Base-by-base conservation (phyloP, 2,329 filamentous ascomycete species). In the Colletotrichum sp. region DNA sequence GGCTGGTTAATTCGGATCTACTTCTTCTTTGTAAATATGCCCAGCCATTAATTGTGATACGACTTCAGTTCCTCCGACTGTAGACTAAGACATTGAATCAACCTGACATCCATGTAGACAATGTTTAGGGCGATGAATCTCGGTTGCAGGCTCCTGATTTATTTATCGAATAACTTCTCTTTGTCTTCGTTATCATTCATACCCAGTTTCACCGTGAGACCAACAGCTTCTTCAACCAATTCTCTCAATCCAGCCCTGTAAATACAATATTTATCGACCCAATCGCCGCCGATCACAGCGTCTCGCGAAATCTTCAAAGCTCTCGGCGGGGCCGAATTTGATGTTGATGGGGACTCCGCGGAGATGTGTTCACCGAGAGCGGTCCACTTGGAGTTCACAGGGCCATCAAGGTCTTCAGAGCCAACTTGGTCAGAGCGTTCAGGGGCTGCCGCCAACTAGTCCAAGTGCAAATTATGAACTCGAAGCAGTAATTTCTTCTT, bases 161-260 rank as follows among this genome's bases (percentile, higher is more conserved):
- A 2, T 36, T 36, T 7, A 2, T 8, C 15, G 2, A 8, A 36
- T 36, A 16, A 7, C 1, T 2, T 36, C 0, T 36, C 34, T 36
- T 36, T 1, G 0, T 36, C 34, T 36, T 16, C 34, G 15, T 36
- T 0, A 36, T 16, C 34, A 16, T 16, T 36, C 15, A 36, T 36
- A 16, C 0, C 16, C 15, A 36, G 0, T 16, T 36, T 36, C 34
- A 2, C 34, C 15, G 4, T 16, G 34, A 36, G 34, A 16, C 15
- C 34, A 36, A 36, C 1, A 36, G 34, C 7, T 8, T 36, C 34
- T 39, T 39, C 36, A 39, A 39, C 4, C 7, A 9, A 18, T 39
- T 1, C 16, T 39, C 0, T 18, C n/a, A 7, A 21, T 0, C 6
- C n/a, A 21, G 43, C 43, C 4, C 6, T 13, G 0, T 7, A 2